Base-by-base conservation (phyloP, 2,329 filamentous ascomycete genomes). In the Thielaviopsis euricoi region DNA sequence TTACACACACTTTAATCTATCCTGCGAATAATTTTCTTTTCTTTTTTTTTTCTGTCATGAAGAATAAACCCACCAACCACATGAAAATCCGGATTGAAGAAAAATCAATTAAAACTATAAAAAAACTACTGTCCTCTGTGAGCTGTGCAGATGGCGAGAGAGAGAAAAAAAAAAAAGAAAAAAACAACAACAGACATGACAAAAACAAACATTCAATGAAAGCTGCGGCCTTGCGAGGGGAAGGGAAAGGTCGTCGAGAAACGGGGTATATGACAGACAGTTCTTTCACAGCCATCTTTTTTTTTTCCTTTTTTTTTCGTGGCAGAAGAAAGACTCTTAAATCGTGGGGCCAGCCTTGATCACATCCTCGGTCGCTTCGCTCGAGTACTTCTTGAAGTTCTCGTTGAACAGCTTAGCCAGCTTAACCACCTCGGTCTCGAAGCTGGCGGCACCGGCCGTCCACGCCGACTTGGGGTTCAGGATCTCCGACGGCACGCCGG, bases 351-450 rank as follows among this genome's bases (percentile, higher is more conserved):
- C 81, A 55, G 83, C 82, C 66, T 79, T 82, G 72, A 87, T 81
- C 53, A 90, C 87, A 43, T 91, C 87, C 65, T 80, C 77, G 33
- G 87, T 90, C 25, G 89, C 89, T 72, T 95, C 82, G 65, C 83
- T 83, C 66, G 84, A 78, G 76, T 95, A 96, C 79, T 96, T 95
- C 77, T 89, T 83, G 76, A 98, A 98, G 81, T 98, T 98, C 75
- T 96, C 88, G 67, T 85, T 82, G 79, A 98, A 98, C 62, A 97
- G 81, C 63, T 74, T 76, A 66, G 85, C 93, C 40, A 98, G 83
- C 80, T 96, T 97, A 71, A 79, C 85, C 51, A 97, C 91, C 73
- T 96, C 91, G 56, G 76, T 77, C 68, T 83, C 80, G 81, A 97
- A 97, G 74, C 85, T 85, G 17, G 88, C 83, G 55, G 79, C 76